Percentiles rank a stretch among this genome's conserved stretches.
phyloP scores from a whole-genome alignment of 345 rosid species.

The Turnera subulata region DNA sequence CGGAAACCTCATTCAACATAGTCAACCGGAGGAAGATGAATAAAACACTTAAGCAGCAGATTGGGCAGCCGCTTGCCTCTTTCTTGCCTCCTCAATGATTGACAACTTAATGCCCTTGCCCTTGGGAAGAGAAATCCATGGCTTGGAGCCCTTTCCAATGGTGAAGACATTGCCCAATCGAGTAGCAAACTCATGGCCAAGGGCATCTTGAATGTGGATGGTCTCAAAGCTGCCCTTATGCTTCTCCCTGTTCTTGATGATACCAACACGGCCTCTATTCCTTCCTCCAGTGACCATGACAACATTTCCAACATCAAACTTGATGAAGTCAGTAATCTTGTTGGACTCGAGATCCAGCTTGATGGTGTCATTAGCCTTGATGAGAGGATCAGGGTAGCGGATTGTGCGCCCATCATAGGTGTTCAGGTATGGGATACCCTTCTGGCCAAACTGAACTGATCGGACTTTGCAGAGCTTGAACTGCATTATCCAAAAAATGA shows the following conservation, averaged over 20 bases:
- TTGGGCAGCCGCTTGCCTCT: neutral
- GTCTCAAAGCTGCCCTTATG: neutral
- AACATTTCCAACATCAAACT: neutral
- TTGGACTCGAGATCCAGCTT: neutral
- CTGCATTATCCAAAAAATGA: neutral
- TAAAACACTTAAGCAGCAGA: neutral
- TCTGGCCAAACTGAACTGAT: neutral
- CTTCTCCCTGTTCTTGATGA: neutral
- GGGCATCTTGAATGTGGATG: neutral
- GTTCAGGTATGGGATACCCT: neutral
- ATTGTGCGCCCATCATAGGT: neutral
- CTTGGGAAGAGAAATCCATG: constrained; percentile 1
- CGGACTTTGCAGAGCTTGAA: neutral
- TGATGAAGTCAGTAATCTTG: constrained; percentile 1
- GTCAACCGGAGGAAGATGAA: too few relatives aligned
- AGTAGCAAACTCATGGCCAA: neutral
- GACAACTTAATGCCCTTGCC: neutral
- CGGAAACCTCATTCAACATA: too few relatives aligned
- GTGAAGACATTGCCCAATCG: neutral
- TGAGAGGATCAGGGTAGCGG: neutral
- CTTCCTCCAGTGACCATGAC: constrained; percentile 1
- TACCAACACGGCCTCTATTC: neutral
- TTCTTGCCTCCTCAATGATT: neutral
- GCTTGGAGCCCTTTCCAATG: neutral
- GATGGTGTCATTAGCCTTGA: neutral